These are phyloP conservation scores for Penicillium subrubescens DNA, from an alignment of 495 filamentous ascomycete genomes.

Conservation along the genomic window DNA sequence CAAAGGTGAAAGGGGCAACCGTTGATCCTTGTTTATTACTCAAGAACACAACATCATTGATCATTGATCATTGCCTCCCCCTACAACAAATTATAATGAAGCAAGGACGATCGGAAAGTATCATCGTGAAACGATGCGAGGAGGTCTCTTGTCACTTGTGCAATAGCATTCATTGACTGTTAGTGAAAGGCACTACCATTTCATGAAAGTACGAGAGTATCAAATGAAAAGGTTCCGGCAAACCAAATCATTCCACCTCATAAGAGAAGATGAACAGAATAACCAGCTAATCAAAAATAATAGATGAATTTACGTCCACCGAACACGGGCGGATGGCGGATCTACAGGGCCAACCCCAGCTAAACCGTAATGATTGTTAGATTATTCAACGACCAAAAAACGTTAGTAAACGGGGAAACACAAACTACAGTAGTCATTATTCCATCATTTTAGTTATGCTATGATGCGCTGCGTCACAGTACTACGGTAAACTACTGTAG, in stretches of 20 bases:
- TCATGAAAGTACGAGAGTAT: background rate
- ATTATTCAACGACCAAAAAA: background rate
- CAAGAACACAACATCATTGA: background rate
- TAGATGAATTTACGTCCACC: background rate
- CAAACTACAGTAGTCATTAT: background rate
- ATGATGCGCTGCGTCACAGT: background rate
- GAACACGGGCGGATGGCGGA: slow-evolving; percentile 1
- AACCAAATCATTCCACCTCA: background rate
- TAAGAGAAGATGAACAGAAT: background rate
- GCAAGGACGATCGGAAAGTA: slow-evolving; percentile 38
- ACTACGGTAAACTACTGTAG: background rate
- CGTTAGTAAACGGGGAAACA: background rate
- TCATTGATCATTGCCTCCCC: slow-evolving; percentile 4
- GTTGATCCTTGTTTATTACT: background rate
- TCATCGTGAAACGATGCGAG: slow-evolving; percentile 33
- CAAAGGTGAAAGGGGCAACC: slow-evolving; percentile 14
- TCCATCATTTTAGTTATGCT: background rate
- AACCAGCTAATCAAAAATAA: background rate
- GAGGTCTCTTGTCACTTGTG: slow-evolving; percentile 16
- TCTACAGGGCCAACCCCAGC: background rate
- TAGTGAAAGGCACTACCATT: background rate
- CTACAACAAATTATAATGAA: slow-evolving; percentile 38
- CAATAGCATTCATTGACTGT: background rate
- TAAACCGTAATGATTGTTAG: background rate
- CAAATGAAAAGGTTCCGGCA: background rate